phyloP scores from a whole-genome alignment of 1,139 yeast species.

The Scheffersomyces segobiensis region DNA sequence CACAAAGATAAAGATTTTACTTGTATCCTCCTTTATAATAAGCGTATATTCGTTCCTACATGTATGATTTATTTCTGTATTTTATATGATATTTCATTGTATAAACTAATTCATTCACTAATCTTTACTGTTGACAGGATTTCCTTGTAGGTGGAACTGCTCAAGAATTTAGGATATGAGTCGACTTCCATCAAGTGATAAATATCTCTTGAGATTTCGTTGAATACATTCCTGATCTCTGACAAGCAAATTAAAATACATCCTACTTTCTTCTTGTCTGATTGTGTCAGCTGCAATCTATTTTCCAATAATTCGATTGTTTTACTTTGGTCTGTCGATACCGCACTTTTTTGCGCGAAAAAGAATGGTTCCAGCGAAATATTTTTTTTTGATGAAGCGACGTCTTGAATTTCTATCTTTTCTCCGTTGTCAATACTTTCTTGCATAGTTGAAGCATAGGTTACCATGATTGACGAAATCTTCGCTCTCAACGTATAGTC shows the following conservation, averaged over 20 bases:
- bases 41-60: background rate
- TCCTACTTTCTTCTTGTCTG: constrained; percentile 19
- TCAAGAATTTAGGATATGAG: constrained; percentile 69
- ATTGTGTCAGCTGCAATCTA: constrained; percentile 2
- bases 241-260: constrained; percentile 32
- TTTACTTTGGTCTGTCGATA: background rate
- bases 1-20: background rate
- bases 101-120: background rate
- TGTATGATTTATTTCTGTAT: background rate
- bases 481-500: constrained; percentile 55
- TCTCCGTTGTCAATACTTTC: constrained; percentile 1
- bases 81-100: background rate
- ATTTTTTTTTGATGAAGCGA: background rate
- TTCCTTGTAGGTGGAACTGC: constrained; percentile 15
- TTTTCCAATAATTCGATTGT: background rate
- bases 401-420: background rate
- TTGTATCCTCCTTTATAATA: background rate
- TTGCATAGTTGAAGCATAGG: background rate
- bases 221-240: constrained; percentile 37
- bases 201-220: constrained; percentile 46
- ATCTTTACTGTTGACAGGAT: background rate
- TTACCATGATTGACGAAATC: constrained; percentile 21
- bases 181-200: constrained; percentile 68
- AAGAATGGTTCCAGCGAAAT: background rate
- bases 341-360: background rate